Conservation (phyloP, 257 asterid species). For the Avicennia marina region DNA sequence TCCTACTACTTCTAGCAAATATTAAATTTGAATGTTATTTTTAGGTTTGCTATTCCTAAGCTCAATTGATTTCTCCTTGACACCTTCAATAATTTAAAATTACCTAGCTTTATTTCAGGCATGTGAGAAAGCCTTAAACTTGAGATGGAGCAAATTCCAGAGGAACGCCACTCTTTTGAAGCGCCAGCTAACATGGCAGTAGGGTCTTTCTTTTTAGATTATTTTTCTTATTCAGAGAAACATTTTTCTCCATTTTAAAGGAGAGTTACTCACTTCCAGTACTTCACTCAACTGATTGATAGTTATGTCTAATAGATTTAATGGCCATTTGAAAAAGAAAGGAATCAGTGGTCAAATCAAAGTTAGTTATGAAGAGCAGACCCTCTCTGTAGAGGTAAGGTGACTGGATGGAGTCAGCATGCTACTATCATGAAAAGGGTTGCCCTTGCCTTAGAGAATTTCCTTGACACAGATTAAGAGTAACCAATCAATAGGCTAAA, state of each 20-base stretch:
- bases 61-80: slow-evolving; percentile 12
- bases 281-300: slow-evolving; percentile 19
- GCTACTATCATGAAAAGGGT: slow-evolving; percentile 8
- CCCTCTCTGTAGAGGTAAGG: slow-evolving; percentile 82
- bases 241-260: slow-evolving; percentile 5
- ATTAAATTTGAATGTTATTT: too few relatives aligned
- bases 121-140: slow-evolving; percentile 50
- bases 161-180: slow-evolving; percentile 64
- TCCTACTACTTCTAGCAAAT: too few relatives aligned
- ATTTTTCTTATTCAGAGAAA: slow-evolving; percentile 7
- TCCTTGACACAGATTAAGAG: slow-evolving; percentile 4
- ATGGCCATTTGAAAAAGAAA: slow-evolving; percentile 81
- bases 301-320: slow-evolving; percentile 45
- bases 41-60: neutral
- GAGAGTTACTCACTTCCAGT: slow-evolving; percentile 7
- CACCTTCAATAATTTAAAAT: neutral
- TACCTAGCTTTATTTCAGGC: slow-evolving; percentile 42
- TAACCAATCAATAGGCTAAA: too few relatives aligned
- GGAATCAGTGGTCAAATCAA: slow-evolving; percentile 78
- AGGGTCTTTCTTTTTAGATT: slow-evolving; percentile 30
- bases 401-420: slow-evolving; percentile 17
- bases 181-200: slow-evolving; percentile 92
- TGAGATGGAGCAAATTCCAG: slow-evolving; percentile 61
- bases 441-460: slow-evolving; percentile 7
- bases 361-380: slow-evolving; percentile 69